Conservation (phyloP, 2,329 filamentous ascomycete genomes). For the Sporothrix pseudoabietina region DNA sequence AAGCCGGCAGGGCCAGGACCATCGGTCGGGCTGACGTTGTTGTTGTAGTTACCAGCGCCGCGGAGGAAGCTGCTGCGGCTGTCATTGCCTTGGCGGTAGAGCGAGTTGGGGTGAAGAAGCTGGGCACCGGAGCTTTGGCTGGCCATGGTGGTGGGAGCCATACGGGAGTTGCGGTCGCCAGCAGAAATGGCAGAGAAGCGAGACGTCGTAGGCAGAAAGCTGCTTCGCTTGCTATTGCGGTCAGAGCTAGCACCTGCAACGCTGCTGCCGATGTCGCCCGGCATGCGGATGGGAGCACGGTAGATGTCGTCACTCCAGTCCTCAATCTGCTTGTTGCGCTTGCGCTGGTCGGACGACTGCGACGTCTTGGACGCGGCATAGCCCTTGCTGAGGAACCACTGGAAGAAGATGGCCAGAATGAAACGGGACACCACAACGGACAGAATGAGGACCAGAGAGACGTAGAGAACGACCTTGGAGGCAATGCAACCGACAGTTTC, state of each 20-base stretch:
- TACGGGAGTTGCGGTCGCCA: constrained; percentile 60
- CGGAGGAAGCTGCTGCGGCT: constrained; percentile 67
- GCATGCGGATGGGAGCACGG: constrained; percentile 78
- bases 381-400: constrained; percentile 90
- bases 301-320: constrained; percentile 99
- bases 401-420: constrained; percentile 83
- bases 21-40: constrained; percentile 61
- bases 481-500: constrained; percentile 97
- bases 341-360: constrained; percentile 76
- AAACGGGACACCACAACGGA: constrained; percentile 87
- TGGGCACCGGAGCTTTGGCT: constrained; percentile 78
- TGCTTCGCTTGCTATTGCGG: constrained; percentile 75
- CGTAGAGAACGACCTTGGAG: constrained; percentile 93
- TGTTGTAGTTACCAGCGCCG: constrained; percentile 56
- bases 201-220: constrained; percentile 91
- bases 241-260: constrained; percentile 61
- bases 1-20: constrained; percentile 86
- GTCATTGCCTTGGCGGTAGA: constrained; percentile 70
- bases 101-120: constrained; percentile 67
- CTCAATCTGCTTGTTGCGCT: constrained; percentile 90
- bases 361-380: constrained; percentile 87
- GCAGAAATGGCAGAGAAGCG: constrained; percentile 91
- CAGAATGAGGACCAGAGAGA: constrained; percentile 88
- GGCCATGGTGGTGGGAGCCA: constrained; percentile 87
- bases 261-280: constrained; percentile 70